A percentile compares a stretch with the other conserved stretches of the same genome.
Evolutionary conservation across 768 basidiomycete species (phyloP).

Genomic region (Phanerodontia chrysosporium): DNA sequence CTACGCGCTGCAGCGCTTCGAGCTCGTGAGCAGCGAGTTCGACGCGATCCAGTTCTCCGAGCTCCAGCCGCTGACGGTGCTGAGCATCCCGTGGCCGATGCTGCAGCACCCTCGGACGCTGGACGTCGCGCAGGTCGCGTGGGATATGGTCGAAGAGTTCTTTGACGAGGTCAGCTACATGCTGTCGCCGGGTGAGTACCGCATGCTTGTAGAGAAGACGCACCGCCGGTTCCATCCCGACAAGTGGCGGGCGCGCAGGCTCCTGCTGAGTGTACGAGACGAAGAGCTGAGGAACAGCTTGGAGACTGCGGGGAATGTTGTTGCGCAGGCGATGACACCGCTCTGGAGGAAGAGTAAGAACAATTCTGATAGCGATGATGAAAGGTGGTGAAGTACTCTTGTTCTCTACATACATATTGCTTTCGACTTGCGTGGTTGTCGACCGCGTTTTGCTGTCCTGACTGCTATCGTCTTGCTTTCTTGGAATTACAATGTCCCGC

Average conservation of each 20-base stretch:
- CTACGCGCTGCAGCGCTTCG: constrained; percentile 70
- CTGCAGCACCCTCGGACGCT: constrained; percentile 47
- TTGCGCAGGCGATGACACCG: constrained; percentile 70
- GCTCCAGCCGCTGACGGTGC: constrained; percentile 49
- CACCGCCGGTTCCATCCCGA: constrained; percentile 77
- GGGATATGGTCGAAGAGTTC: constrained; percentile 69
- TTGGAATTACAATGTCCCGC: too few relatives aligned
- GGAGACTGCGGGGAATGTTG: constrained; percentile 67
- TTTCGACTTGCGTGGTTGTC: too few relatives aligned
- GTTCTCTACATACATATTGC: too few relatives aligned
- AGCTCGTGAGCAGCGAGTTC: constrained; percentile 53
- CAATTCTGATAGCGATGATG: background rate
- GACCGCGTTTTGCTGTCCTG: too few relatives aligned
- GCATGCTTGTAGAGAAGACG: constrained; percentile 60
- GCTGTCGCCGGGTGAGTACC: constrained; percentile 61
- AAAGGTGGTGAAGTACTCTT: too few relatives aligned
- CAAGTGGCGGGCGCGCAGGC: constrained; percentile 64
- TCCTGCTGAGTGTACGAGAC: constrained; percentile 56
- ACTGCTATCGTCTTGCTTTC: too few relatives aligned
- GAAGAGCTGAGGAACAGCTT: constrained; percentile 53
- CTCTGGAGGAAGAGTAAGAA: constrained; percentile 38
- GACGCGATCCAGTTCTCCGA: constrained; percentile 54
- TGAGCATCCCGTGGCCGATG: constrained; percentile 74
- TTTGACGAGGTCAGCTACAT: constrained; percentile 48
- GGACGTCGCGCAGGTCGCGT: constrained; percentile 62